Percentiles rank a stretch among this genome's conserved stretches.
Evolutionary conservation across 495 filamentous ascomycete genomes (phyloP).

Genomic region (Podospora comata): DNA sequence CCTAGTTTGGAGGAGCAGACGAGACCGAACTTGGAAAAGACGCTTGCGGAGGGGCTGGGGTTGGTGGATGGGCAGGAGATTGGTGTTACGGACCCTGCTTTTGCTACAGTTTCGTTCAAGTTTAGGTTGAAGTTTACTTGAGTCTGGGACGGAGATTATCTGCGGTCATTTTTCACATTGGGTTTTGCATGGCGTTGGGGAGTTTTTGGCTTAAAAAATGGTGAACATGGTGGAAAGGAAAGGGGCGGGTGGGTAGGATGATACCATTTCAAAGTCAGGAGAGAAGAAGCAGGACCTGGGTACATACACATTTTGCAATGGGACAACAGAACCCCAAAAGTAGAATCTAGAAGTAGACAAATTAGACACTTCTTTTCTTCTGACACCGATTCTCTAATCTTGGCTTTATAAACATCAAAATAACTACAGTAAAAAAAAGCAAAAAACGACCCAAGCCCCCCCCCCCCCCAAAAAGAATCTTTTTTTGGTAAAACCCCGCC

Average conservation of each 20-base stretch:
- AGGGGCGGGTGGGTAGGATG: not conserved
- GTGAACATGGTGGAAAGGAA: not conserved
- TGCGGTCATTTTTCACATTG: not conserved
- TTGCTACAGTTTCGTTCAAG: slow-evolving; percentile 66
- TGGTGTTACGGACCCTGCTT: slow-evolving; percentile 78
- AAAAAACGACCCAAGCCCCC: not conserved
- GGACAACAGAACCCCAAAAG: not conserved
- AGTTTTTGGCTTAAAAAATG: not conserved
- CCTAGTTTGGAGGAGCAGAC: slow-evolving; percentile 78
- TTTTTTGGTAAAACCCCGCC: slow-evolving; percentile 3
- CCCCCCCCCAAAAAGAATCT: not conserved
- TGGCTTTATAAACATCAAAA: not conserved
- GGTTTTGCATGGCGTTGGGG: slow-evolving; percentile 19
- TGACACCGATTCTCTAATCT: slow-evolving; percentile 5
- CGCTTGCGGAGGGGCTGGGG: slow-evolving; percentile 50
- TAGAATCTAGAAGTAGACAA: not conserved
- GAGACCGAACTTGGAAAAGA: slow-evolving; percentile 74
- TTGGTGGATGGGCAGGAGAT: slow-evolving; percentile 53
- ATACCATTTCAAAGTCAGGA: not conserved
- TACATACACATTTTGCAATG: not conserved
- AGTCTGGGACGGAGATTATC: not conserved
- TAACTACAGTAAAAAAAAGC: not conserved
- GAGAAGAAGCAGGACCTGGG: not conserved
- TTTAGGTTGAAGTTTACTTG: slow-evolving; percentile 54
- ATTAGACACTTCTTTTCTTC: slow-evolving; percentile 3